Percentiles rank a stretch among this genome's conserved stretches.
These are phyloP conservation scores for Hondaea fermentalgiana DNA, from an alignment of 108 stramenopile species.

Conservation along the genomic window DNA sequence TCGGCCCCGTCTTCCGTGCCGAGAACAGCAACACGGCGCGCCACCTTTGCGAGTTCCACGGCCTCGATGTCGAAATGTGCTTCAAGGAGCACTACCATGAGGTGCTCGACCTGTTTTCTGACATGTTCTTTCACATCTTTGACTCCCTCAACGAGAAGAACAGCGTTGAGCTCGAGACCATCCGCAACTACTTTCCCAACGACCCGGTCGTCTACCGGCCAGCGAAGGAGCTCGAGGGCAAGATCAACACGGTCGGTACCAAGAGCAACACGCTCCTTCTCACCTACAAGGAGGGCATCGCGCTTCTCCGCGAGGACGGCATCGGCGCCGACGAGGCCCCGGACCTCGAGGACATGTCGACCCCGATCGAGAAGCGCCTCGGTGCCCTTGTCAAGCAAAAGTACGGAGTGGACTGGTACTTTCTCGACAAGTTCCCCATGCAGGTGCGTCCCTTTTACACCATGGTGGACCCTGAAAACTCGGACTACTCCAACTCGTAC, in stretches of 20 bases:
- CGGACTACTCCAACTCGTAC: slow-evolving; percentile 83
- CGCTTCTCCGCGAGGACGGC: slow-evolving; percentile 48
- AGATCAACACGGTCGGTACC: background rate
- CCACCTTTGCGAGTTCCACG: slow-evolving; percentile 98
- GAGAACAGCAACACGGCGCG: slow-evolving; percentile 94
- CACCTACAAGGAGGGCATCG: slow-evolving; percentile 32
- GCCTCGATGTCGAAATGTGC: slow-evolving; percentile 96
- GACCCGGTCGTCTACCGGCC: slow-evolving; percentile 79
- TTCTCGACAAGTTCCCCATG: slow-evolving; percentile 99
- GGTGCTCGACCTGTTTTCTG: slow-evolving; percentile 85
- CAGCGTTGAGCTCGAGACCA: slow-evolving; percentile 72
- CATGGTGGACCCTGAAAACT: slow-evolving; percentile 88
- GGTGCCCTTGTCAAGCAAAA: slow-evolving; percentile 89
- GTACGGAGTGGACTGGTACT: slow-evolving; percentile 96
- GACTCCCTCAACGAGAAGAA: slow-evolving; percentile 78
- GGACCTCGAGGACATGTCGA: slow-evolving; percentile 86
- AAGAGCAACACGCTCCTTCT: slow-evolving; percentile 48
- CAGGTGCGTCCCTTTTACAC: slow-evolving; percentile 95
- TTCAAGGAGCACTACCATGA: slow-evolving; percentile 99
- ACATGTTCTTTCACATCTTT: slow-evolving; percentile 93
- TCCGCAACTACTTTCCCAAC: slow-evolving; percentile 89
- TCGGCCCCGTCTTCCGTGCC: slow-evolving; percentile 98
- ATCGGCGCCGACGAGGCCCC: slow-evolving; percentile 21
- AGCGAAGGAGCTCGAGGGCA: background rate
- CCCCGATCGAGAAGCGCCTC: slow-evolving; percentile 92